Evolutionary conservation across 208 protist species (phyloP), one percentile per base, ranked within the genome.

Genomic region (Histomonas meleagridis): DNA sequence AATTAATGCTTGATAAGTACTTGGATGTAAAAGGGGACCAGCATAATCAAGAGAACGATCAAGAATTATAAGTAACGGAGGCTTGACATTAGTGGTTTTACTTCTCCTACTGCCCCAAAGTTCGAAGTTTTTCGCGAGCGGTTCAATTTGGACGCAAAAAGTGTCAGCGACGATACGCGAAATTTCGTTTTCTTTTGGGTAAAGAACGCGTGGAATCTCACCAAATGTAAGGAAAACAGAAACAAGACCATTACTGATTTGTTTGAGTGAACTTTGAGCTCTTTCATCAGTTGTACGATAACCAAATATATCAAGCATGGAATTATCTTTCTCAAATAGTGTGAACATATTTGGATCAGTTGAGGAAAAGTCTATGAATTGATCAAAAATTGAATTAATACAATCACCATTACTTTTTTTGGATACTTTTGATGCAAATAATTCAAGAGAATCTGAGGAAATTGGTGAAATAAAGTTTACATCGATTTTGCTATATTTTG

Each of bases 301-400:
- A 18, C 40, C 43, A 35, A 51, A 86, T 51, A 86, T 55, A 38
- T 32, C 40, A 18, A 32, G 14, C 76, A 86, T 86, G 23, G 40
- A 43, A 38, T 43, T n/a, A 12, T 48, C 14, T 28, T 55, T 51
- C 55, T 86, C 76, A 46, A 55, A 86, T 55, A 86, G 46, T 86
- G 76, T 86, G 16, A 86, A 86, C 2, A 86, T 4, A 51, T 48
- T 48, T 43, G 76, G 76, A 86, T 86, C 76, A 21, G 32, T 14
- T 38, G 76, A 86, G 51, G 76, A 86, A 35, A 86, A 86, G 10
- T 86, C 46, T 18, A 86, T 48, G 46, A 55, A 86, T 86, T 86
- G 76, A 86, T 86, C 76, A 49, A 86, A 86, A 38, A 86, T 35
- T 12, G 76, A 23, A 32, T 48, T 9, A 55, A 86, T 48, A 21